Evolutionary conservation across 163 green algal species (phyloP).

Genomic region (Scenedesmus sp.): DNA sequence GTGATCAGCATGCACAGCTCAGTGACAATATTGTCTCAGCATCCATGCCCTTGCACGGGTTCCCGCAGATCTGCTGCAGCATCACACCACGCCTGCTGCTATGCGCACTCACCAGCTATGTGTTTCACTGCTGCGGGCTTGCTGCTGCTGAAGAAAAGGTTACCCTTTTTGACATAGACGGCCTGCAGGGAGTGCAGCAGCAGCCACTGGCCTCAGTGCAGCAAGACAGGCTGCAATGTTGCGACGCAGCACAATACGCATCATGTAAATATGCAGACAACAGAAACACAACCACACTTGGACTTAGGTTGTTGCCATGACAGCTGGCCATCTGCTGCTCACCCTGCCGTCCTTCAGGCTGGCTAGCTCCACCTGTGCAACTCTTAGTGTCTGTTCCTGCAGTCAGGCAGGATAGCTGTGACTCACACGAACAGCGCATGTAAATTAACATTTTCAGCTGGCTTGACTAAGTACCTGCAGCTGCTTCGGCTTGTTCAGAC

Average conservation of each 20-base stretch:
- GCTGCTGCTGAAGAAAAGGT: constrained; percentile 30
- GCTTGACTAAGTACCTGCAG: neutral
- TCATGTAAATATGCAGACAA: no score
- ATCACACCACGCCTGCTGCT: neutral
- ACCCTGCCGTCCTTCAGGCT: constrained; percentile 38
- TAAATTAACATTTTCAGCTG: no score
- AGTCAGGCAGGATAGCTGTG: neutral
- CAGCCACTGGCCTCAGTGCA: neutral
- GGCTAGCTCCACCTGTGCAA: constrained; percentile 37
- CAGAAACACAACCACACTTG: no score
- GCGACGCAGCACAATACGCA: neutral
- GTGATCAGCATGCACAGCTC: neutral
- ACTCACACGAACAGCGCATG: neutral
- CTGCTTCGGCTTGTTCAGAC: neutral
- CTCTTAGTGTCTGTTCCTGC: constrained; percentile 3
- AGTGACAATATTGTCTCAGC: neutral
- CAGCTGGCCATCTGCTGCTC: neutral
- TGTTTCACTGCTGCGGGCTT: constrained; percentile 4
- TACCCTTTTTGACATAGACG: constrained; percentile 28
- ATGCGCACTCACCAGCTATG: constrained; percentile 11
- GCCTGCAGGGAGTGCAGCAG: neutral
- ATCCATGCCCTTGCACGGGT: no score
- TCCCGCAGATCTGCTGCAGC: neutral
- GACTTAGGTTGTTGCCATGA: no score
- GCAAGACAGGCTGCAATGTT: neutral